Percentiles rank a stretch among this genome's conserved stretches.
Conservation (phyloP, 169 alveolate species). For the Neospora caninum region DNA sequence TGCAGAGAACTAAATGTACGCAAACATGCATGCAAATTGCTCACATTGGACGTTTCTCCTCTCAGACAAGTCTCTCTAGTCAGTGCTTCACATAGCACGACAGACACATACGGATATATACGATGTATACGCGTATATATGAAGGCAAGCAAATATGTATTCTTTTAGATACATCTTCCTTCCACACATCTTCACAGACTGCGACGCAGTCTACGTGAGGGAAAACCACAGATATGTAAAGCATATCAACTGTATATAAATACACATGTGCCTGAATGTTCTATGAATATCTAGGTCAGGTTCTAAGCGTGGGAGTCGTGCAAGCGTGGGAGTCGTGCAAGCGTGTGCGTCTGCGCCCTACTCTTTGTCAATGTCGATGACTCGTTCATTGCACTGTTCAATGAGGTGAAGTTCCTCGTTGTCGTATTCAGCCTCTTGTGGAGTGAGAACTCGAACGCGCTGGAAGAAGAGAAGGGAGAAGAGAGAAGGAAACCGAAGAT, state of each 20-base stretch:
- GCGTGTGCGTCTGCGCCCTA: neutral
- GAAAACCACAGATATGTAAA: too few relatives aligned
- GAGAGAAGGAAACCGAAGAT: neutral
- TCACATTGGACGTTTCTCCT: neutral
- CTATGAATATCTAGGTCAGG: too few relatives aligned
- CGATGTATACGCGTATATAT: neutral
- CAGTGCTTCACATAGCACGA: neutral
- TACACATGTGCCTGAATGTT: too few relatives aligned
- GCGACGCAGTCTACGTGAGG: too few relatives aligned
- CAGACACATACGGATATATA: neutral
- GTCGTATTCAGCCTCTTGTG: conserved; percentile 28
- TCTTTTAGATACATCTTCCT: neutral
- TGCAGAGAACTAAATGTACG: neutral
- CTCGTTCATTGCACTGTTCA: conserved; percentile 80
- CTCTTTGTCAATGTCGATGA: conserved; percentile 82
- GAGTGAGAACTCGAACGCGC: neutral
- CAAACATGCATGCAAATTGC: neutral
- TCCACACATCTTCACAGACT: too few relatives aligned
- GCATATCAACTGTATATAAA: neutral
- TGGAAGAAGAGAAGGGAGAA: neutral
- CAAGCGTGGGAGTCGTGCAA: too few relatives aligned
- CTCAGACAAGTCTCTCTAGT: neutral
- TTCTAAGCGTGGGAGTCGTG: too few relatives aligned
- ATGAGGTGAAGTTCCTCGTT: conserved; percentile 76
- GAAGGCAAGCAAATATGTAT: neutral